Evolutionary conservation across 176 grass and related monocot species (phyloP), one percentile per base, ranked within the genome.

Genomic region (Bonia amplexicaulis): DNA sequence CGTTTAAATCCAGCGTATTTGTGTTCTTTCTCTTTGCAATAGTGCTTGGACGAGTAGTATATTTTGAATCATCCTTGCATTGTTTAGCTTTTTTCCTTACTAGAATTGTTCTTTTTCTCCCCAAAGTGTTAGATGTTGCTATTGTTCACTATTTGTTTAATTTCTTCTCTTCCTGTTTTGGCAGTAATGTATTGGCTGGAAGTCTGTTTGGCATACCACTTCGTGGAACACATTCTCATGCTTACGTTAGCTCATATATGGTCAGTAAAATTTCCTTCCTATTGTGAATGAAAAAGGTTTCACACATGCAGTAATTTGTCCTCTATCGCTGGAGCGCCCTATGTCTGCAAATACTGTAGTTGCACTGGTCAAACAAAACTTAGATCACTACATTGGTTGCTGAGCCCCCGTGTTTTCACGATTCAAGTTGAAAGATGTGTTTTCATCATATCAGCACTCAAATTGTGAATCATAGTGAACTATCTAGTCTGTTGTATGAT

Each of bases 161-260:
- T 92, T 79, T 76, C 12, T 75, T 55, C n/a, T 51, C 81, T 72
- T 59, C 9, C 57, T 76, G 47, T 86, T 85, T 88, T 80, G 84
- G 62, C 89, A 98, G 96, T 66, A 98, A 98, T 87, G 96, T 98
- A 27, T 82, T 94, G 37, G 96, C 96, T 90, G 96, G 96, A 75
- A 93, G 87, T 73, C 81, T 98, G 44, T 98, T 98, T 92, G 96
- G 96, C 42, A 98, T 95, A 84, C 96, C 96, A 47, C 93, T 98
- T 83, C 92, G 91, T 37, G 96, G 96, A 89, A 98, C 96, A 86
- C 96, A 98, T 92, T 95, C 96, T 68, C 96, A 98, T 95, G 96
- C 96, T 74, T 98, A 92, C 89, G 96, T 98, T 87, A 98, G 96
- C 87, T 98, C 96, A 53, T 98, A 93, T 83, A 98, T 98, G 96